Evolutionary conservation across 352 stramenopile species (phyloP).

Genomic region (Globisporangium nagaii): DNA sequence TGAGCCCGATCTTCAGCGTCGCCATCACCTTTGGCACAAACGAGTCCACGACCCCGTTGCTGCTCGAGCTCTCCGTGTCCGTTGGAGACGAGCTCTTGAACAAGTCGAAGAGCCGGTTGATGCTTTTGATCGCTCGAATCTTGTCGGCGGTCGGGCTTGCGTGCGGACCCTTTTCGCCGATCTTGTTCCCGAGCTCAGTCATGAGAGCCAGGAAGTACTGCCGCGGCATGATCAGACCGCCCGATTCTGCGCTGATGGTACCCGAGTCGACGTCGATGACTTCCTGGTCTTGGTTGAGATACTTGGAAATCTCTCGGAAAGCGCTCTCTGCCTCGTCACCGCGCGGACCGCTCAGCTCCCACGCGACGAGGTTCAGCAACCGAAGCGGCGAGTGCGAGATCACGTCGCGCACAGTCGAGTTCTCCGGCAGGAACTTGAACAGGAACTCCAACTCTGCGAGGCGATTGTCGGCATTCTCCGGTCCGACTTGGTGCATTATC

Average conservation of each 20-base stretch:
- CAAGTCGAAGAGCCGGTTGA: conserved; percentile 62
- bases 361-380: conserved; percentile 54
- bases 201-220: conserved; percentile 82
- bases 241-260: conserved; percentile 13
- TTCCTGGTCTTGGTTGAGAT: conserved; percentile 27
- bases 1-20: conserved; percentile 74
- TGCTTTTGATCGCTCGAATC: conserved; percentile 67
- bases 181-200: conserved; percentile 68
- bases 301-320: conserved; percentile 50
- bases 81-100: conserved; percentile 28
- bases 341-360: conserved; percentile 57
- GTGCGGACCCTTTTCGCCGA: conserved; percentile 31
- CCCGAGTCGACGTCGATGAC: conserved; percentile 16
- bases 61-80: conserved; percentile 19
- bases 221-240: conserved; percentile 51
- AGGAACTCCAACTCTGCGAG: conserved; percentile 69
- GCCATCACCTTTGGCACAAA: conserved; percentile 90
- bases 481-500: conserved; percentile 57
- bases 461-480: conserved; percentile 38
- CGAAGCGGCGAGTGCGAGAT: conserved; percentile 45
- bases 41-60: conserved; percentile 55
- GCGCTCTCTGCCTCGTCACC: conserved; percentile 44
- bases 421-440: conserved; percentile 58
- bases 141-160: conserved; percentile 27
- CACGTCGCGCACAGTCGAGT: conserved; percentile 51